Base-by-base conservation (phyloP, 768 basidiomycete species). In the Sutorius australiensis region DNA sequence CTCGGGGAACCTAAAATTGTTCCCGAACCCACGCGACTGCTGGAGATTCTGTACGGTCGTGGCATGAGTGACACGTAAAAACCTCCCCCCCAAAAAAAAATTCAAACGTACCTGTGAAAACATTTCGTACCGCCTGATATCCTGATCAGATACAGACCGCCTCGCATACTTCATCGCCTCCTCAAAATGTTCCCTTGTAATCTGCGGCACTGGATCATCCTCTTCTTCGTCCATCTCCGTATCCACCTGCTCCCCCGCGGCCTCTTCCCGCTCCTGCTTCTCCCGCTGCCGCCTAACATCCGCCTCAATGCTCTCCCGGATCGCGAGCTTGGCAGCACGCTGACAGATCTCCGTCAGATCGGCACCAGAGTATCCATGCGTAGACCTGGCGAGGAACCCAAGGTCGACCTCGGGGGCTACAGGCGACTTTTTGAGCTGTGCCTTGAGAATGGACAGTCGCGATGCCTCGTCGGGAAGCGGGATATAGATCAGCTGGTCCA, bases 341-440 rank as follows among this genome's bases (percentile, higher is more conserved):
- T 98, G 95, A 70, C 95, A 98, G 64, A 99, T 95, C 72, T 98
- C 97, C n/a, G 95, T 95, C 61, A 98, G 76, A 83, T 99, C 97
- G 51, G 97, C 97, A 85, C 97, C 97, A 66, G 95, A 98, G 84
- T 88, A 99, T 12, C 97, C 97, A 64, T 98, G 92, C 13, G 95
- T 97, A 70, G 77, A 81, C 82, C 88, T 95, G 49, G 95, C 81
- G 57, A 99, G 78, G 86, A 86, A 98, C 27, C 31, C 30, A 44
- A 98, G 83, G 69, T 97, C 83, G 60, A 99, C 95, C 1, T 86
- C 83, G 16, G 78, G 73, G 16, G 90, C 77, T 46, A 99, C 75
- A 14, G 97, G 97, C 16, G 89, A 92, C 70, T 94, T 95, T 76
- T 95, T 89, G 63, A 99, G 86, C 49, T 81, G 77, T 14, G 97